These are phyloP conservation scores for Carex scoparia DNA, from an alignment of 176 grass and related monocot species.

Conservation along the genomic window DNA sequence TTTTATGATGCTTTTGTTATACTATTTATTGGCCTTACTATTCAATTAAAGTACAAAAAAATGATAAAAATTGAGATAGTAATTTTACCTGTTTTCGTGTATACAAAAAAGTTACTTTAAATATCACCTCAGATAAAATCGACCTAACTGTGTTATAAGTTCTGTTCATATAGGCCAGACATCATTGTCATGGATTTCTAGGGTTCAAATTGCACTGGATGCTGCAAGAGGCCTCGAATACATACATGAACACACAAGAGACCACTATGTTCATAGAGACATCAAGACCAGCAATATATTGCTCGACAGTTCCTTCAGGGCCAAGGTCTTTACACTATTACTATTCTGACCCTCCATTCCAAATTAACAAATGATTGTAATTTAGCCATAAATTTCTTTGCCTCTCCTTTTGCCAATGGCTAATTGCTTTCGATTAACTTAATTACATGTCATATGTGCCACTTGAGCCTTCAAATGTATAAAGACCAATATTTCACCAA, in stretches of 20 bases:
- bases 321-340: conserved; percentile 51
- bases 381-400: background rate
- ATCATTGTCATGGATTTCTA: conserved; percentile 90
- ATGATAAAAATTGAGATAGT: background rate
- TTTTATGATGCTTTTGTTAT: conserved; percentile 11
- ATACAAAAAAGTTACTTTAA: background rate
- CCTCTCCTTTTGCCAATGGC: background rate
- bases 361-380: conserved; percentile 8
- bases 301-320: conserved; percentile 83
- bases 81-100: background rate
- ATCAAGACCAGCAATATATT: conserved; percentile 99
- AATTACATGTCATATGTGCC: background rate
- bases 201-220: conserved; percentile 96
- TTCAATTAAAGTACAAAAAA: background rate
- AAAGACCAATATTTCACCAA: background rate
- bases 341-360: background rate
- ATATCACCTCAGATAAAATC: background rate
- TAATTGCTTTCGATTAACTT: background rate
- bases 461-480: conserved; percentile 1
- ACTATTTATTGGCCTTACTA: background rate
- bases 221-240: conserved; percentile 95
- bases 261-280: conserved; percentile 98
- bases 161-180: conserved; percentile 54
- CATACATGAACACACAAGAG: conserved; percentile 98
- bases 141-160: background rate